Evolutionary conservation across 2,329 filamentous ascomycete species (phyloP).

Genomic region (Gliomastix tumulicola): DNA sequence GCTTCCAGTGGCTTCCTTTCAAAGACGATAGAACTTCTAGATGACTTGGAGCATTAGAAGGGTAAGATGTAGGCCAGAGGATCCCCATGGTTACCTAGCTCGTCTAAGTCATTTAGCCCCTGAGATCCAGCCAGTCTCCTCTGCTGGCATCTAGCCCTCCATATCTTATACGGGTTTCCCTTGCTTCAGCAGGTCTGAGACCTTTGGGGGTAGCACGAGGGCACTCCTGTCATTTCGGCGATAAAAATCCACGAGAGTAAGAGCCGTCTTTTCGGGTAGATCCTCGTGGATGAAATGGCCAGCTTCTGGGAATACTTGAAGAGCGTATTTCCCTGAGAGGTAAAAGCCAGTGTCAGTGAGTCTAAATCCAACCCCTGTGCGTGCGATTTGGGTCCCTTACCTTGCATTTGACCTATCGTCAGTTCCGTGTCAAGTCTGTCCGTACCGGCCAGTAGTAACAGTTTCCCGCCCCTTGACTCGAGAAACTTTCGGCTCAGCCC

Average conservation of each 20-base stretch:
- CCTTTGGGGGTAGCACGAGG: slow-evolving; percentile 85
- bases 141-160: too few relatives aligned
- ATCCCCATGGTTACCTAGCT: too few relatives aligned
- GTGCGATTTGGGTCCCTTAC: slow-evolving; percentile 45
- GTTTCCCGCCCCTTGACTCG: slow-evolving; percentile 71
- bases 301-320: slow-evolving; percentile 90
- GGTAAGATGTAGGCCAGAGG: too few relatives aligned
- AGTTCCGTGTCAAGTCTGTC: slow-evolving; percentile 86
- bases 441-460: slow-evolving; percentile 80
- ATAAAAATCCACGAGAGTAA: slow-evolving; percentile 83
- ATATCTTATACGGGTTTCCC: slow-evolving; percentile 58
- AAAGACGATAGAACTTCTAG: too few relatives aligned
- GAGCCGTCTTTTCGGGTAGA: slow-evolving; percentile 80
- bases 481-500: slow-evolving; percentile 87
- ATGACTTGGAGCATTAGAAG: too few relatives aligned
- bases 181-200: slow-evolving; percentile 63
- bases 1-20: too few relatives aligned
- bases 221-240: slow-evolving; percentile 81
- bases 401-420: slow-evolving; percentile 97
- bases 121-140: too few relatives aligned
- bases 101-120: too few relatives aligned
- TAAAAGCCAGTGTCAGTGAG: too few relatives aligned
- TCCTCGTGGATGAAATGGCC: slow-evolving; percentile 98
- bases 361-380: too few relatives aligned
- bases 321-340: slow-evolving; percentile 73